Evolutionary conservation across 2,329 filamentous ascomycete genomes (phyloP).

Genomic region (Colletotrichum sp.): DNA sequence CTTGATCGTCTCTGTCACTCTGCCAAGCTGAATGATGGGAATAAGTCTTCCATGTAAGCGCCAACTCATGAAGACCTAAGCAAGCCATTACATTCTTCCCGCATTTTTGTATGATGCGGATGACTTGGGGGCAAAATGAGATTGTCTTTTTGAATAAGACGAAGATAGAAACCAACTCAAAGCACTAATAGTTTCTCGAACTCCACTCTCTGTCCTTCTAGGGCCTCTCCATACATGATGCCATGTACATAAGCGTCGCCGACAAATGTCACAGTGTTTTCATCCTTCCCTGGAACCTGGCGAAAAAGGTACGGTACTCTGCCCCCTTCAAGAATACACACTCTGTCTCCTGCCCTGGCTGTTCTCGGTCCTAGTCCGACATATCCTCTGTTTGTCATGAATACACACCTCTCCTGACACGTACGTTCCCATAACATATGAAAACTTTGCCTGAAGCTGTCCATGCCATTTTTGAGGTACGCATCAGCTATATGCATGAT

Average conservation of each 20-base stretch:
- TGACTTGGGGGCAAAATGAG: too few species aligned
- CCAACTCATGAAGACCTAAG: too few species aligned
- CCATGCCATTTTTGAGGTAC: too few species aligned
- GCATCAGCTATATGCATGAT: too few species aligned
- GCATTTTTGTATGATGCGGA: too few species aligned
- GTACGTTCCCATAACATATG: neutral
- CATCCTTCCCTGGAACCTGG: neutral
- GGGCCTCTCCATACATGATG: neutral
- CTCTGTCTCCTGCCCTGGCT: neutral
- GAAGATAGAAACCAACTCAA: too few species aligned
- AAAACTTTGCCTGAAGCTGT: too few species aligned
- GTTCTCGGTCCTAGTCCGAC: neutral
- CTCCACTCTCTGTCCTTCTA: neutral
- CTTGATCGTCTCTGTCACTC: too few species aligned
- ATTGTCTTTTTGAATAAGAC: too few species aligned
- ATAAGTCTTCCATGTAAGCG: too few species aligned
- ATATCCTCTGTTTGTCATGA: neutral
- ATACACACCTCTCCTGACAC: neutral
- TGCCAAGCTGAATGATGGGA: too few species aligned
- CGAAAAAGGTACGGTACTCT: neutral
- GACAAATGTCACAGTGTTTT: neutral
- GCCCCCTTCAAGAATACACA: neutral
- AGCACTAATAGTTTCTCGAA: neutral
- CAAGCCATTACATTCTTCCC: too few species aligned
- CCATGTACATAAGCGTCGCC: neutral